Evolutionary conservation across 2,329 filamentous ascomycete species (phyloP).

Genomic region (Pyricularia sp.): DNA sequence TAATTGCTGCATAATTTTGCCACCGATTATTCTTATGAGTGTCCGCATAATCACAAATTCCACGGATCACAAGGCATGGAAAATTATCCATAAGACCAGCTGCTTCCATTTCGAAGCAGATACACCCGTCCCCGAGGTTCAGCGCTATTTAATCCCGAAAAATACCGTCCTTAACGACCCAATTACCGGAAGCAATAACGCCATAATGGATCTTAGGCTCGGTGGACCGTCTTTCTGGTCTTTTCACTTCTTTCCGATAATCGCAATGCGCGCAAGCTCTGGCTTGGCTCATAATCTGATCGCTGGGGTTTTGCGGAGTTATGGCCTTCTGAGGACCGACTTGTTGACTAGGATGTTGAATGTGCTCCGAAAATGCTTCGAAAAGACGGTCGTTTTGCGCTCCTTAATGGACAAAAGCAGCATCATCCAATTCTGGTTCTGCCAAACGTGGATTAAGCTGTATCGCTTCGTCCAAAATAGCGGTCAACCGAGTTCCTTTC

Average conservation of each 20-base stretch:
- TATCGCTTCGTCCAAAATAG: background rate
- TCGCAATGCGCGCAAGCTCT: background rate
- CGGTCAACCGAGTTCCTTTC: background rate
- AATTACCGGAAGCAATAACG: background rate
- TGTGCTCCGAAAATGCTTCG: background rate
- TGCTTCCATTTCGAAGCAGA: background rate
- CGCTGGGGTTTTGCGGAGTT: background rate
- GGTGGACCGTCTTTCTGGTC: background rate
- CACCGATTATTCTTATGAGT: background rate
- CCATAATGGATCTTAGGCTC: background rate
- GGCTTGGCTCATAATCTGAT: background rate
- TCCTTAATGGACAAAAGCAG: background rate
- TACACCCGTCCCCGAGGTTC: background rate
- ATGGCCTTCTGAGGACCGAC: background rate
- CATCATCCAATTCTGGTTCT: background rate
- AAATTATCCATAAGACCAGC: background rate
- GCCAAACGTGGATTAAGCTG: background rate
- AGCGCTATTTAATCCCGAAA: background rate
- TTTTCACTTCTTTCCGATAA: background rate
- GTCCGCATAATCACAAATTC: background rate
- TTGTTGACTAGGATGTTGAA: background rate
- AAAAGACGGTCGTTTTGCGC: background rate
- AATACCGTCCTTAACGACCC: background rate
- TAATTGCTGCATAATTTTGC: background rate
- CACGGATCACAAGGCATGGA: background rate